These are phyloP conservation scores for Chondrostereum purpureum DNA, from an alignment of 1,284 basidiomycete genomes.

Conservation along the genomic window DNA sequence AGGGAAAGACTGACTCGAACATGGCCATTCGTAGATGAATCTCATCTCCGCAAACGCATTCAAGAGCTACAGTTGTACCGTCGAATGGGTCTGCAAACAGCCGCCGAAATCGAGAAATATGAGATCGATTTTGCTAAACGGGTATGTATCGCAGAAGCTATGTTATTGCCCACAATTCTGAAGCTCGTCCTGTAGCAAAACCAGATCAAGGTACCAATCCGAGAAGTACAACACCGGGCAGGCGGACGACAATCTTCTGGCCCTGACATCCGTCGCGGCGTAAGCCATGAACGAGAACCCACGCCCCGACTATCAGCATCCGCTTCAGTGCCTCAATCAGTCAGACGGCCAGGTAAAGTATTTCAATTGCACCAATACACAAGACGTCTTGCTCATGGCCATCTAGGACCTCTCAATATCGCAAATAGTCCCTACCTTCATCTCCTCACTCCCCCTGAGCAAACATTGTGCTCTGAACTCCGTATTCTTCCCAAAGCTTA, in stretches of 20 bases:
- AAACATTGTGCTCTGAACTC: slow-evolving; percentile 80
- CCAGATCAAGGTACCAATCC: slow-evolving; percentile 10
- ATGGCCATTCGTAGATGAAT: slow-evolving; percentile 57
- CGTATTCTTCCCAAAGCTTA: slow-evolving; percentile 91
- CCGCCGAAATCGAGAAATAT: slow-evolving; percentile 86
- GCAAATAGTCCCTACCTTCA: slow-evolving; percentile 83
- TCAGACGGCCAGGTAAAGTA: slow-evolving; percentile 48
- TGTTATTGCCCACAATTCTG: too few species aligned
- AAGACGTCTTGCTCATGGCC: not conserved
- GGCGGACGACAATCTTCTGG: slow-evolving; percentile 49
- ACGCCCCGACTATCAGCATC: slow-evolving; percentile 42
- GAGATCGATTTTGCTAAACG: slow-evolving; percentile 69
- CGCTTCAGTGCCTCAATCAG: slow-evolving; percentile 28
- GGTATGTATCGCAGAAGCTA: too few species aligned
- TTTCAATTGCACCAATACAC: slow-evolving; percentile 19
- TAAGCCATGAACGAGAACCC: slow-evolving; percentile 51
- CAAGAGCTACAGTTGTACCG: slow-evolving; percentile 87
- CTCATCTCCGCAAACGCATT: slow-evolving; percentile 78
- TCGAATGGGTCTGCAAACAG: slow-evolving; percentile 72
- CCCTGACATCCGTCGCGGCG: slow-evolving; percentile 47
- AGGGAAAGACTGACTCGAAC: too few species aligned
- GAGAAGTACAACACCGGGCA: slow-evolving; percentile 43
- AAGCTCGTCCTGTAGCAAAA: slow-evolving; percentile 5
- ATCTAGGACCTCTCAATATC: slow-evolving; percentile 77
- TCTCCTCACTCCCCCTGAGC: slow-evolving; percentile 80